phyloP scores from a whole-genome alignment of 2,329 filamentous ascomycete genomes.

The Penicillium paneum region DNA sequence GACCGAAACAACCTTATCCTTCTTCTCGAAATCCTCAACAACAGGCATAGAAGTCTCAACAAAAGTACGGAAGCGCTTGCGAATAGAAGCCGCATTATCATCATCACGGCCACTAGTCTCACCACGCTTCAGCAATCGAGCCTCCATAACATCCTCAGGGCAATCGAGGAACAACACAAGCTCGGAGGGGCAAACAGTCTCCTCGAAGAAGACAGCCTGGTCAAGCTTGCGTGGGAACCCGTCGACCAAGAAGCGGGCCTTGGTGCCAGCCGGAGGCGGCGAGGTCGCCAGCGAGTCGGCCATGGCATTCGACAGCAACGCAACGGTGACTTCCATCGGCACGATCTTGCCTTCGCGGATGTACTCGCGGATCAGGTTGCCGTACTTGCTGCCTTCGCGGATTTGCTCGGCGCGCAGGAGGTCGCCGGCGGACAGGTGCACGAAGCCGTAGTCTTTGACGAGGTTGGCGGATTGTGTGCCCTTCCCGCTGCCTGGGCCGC shows the following conservation, averaged over 20 bases:
- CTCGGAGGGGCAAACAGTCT: conserved; percentile 75
- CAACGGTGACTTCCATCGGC: conserved; percentile 97
- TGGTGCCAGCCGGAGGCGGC: conserved; percentile 36
- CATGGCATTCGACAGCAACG: conserved; percentile 93
- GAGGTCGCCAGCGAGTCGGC: conserved; percentile 58
- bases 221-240: conserved; percentile 96
- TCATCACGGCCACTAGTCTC: conserved; percentile 89
- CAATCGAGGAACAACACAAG: conserved; percentile 95
- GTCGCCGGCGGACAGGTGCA: conserved; percentile 89
- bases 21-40: conserved; percentile 74
- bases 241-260: conserved; percentile 71
- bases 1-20: conserved; percentile 77
- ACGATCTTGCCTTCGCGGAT: conserved; percentile 95
- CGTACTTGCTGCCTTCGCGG: conserved; percentile 80
- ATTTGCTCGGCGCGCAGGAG: conserved; percentile 91
- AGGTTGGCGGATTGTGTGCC: conserved; percentile 92
- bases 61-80: conserved; percentile 93
- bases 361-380: conserved; percentile 85
- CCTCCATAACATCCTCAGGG: conserved; percentile 82
- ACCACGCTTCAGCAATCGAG: conserved; percentile 77
- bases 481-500: conserved; percentile 92
- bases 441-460: conserved; percentile 84
- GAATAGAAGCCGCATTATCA: conserved; percentile 92
- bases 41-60: conserved; percentile 97
- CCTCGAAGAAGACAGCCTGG: conserved; percentile 91